These are phyloP conservation scores for Tulasnella sp. DNA, from an alignment of 768 basidiomycete species.

Conservation along the genomic window DNA sequence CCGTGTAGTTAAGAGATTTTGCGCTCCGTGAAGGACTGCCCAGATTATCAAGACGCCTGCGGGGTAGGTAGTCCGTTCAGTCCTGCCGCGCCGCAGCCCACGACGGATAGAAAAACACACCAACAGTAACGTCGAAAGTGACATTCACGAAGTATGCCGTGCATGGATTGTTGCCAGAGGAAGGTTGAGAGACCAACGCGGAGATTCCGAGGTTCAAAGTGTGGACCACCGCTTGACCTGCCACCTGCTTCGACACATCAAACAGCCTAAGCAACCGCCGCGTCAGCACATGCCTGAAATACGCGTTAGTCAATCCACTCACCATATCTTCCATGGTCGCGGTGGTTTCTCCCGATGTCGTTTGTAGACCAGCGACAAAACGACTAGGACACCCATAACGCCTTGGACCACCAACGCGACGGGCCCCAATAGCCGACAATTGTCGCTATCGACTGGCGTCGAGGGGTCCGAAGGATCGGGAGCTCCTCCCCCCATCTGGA, in stretches of 20 bases:
- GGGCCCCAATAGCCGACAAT: constrained; percentile 37
- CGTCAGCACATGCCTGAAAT: not conserved
- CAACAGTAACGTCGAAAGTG: constrained; percentile 81
- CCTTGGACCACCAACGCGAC: constrained; percentile 55
- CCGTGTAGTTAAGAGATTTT: constrained; percentile 50
- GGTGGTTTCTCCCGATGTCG: constrained; percentile 75
- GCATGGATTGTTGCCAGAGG: constrained; percentile 66
- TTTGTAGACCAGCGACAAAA: constrained; percentile 77
- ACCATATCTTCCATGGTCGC: constrained; percentile 92
- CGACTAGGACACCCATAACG: constrained; percentile 84
- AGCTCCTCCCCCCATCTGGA: not conserved
- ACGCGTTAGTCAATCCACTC: constrained; percentile 19
- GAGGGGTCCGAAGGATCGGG: not conserved
- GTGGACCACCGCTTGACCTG: constrained; percentile 77
- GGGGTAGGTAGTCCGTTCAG: constrained; percentile 3
- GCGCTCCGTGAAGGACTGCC: constrained; percentile 50
- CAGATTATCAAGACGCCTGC: constrained; percentile 79
- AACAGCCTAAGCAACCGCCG: constrained; percentile 51
- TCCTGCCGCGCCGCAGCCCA: not conserved
- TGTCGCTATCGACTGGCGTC: constrained; percentile 31
- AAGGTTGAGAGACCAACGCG: constrained; percentile 44
- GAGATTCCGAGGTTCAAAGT: constrained; percentile 70
- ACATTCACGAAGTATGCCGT: constrained; percentile 89
- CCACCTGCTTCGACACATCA: constrained; percentile 85
- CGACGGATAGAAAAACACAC: constrained; percentile 34